Evolutionary conservation across 805 yeast genomes (phyloP), one percentile per base, ranked within the genome.

Genomic region (Kurtzmaniella cleridarum): DNA sequence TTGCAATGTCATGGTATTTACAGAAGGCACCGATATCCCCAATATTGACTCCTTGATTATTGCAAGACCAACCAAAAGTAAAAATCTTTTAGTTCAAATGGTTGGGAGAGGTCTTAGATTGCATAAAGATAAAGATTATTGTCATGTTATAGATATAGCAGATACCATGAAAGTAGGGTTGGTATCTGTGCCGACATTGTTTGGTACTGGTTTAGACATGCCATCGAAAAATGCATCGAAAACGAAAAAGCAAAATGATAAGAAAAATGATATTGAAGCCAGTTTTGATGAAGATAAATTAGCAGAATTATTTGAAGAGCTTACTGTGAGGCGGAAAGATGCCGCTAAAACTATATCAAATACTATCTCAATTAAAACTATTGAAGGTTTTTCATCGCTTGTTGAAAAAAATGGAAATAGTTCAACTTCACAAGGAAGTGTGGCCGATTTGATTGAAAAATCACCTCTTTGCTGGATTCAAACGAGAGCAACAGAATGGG

Each of bases 21-120:
- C 96, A 0, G 98, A 90, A 57, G 98, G 98, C 0, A 88, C 97
- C 0, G 97, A 90, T 61, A 80, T 91, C 14, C 97, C 97, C 2
- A 80, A 80, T 44, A 83, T 89, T 41, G 97, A 90, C 53, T 80
- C 88, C 24, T 64, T 90, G 10, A 66, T 90, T 23, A 58, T 90
- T 26, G 84, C 86, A 3, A 64, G 96, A 27, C 96, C 96, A 1
- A 85, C 96, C 0, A 72, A 71, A 41, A 89, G 96, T 1, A 62
- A 78, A 26, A 77, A 84, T 0, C 60, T 90, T 32, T 60, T 87
- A 28, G 71, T 79, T 13, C 98, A 90, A 54, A 90, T 90, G 96
- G 73, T 90, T 14, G 98, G 98, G 0, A 69, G 98, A 40, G 98
- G 97, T 0, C 61, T 90, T 30, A 62, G 98, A 28, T 47, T 76